These are phyloP conservation scores for Claviceps pusilla DNA, from an alignment of 2,329 filamentous ascomycete genomes.

Conservation along the genomic window DNA sequence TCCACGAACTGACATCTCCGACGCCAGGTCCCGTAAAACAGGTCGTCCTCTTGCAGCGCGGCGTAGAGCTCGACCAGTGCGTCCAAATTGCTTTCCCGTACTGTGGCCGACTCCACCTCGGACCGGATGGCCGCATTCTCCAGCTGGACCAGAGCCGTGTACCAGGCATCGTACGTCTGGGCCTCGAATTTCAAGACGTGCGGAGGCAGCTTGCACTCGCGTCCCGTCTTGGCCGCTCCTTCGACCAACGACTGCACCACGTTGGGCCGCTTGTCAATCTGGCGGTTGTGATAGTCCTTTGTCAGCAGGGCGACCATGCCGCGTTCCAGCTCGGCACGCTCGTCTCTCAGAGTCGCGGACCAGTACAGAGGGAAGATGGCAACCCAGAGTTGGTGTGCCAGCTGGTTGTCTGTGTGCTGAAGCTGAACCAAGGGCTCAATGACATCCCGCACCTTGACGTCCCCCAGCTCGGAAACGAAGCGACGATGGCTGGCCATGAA, in stretches of 20 bases:
- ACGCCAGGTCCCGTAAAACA: slow-evolving; percentile 96
- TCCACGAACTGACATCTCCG: slow-evolving; percentile 91
- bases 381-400: slow-evolving; percentile 84
- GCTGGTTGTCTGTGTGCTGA: slow-evolving; percentile 70
- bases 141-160: slow-evolving; percentile 78
- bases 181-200: slow-evolving; percentile 93
- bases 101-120: slow-evolving; percentile 64
- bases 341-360: slow-evolving; percentile 75
- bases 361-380: slow-evolving; percentile 85
- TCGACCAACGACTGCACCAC: slow-evolving; percentile 86
- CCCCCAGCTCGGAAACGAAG: slow-evolving; percentile 72
- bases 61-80: slow-evolving; percentile 90
- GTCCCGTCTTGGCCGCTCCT: slow-evolving; percentile 69
- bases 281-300: slow-evolving; percentile 87
- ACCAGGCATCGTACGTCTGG: slow-evolving; percentile 92
- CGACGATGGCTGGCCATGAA: slow-evolving; percentile 64
- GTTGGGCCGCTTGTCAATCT: slow-evolving; percentile 89
- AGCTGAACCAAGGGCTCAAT: slow-evolving; percentile 83
- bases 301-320: slow-evolving; percentile 81
- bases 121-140: slow-evolving; percentile 80
- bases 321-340: slow-evolving; percentile 78
- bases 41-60: slow-evolving; percentile 79
- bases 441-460: slow-evolving; percentile 76
- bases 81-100: slow-evolving; percentile 89
- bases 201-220: slow-evolving; percentile 81